A percentile compares a stretch with the other conserved stretches of the same genome.
phyloP scores from a whole-genome alignment of 176 grass and related monocot genomes.

The Oryza brachyantha region DNA sequence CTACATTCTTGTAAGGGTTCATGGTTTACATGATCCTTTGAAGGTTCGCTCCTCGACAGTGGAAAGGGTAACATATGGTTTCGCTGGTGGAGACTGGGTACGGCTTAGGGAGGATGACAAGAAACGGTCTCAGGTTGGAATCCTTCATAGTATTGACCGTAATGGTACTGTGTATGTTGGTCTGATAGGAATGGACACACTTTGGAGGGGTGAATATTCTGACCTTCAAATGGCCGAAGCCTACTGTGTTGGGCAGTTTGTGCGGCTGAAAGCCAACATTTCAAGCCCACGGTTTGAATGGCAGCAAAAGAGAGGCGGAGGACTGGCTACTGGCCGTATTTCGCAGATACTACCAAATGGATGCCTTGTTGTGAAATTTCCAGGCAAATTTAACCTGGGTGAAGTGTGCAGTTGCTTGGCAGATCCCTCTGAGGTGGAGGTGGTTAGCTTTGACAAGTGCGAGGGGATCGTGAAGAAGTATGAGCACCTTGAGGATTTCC shows the following conservation, averaged over 20 bases:
- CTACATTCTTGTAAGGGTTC: slow-evolving; percentile 79
- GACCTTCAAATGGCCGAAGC: slow-evolving; percentile 87
- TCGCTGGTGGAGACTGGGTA: slow-evolving; percentile 79
- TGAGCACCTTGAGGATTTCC: slow-evolving; percentile 88
- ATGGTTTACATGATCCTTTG: slow-evolving; percentile 65
- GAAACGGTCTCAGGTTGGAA: slow-evolving; percentile 65
- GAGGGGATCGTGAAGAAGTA: slow-evolving; percentile 92
- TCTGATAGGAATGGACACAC: slow-evolving; percentile 76
- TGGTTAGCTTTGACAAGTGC: slow-evolving; percentile 73
- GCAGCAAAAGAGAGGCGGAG: slow-evolving; percentile 61
- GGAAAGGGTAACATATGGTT: slow-evolving; percentile 80
- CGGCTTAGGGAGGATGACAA: slow-evolving; percentile 67
- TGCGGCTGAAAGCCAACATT: slow-evolving; percentile 56
- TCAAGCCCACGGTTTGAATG: slow-evolving; percentile 71
- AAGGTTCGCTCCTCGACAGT: slow-evolving; percentile 56
- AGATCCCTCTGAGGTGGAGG: slow-evolving; percentile 84
- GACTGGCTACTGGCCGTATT: slow-evolving; percentile 62
- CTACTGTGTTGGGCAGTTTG: slow-evolving; percentile 81
- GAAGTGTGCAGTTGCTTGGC: slow-evolving; percentile 58
- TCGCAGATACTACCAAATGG: slow-evolving; percentile 73
- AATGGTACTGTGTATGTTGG: slow-evolving; percentile 57
- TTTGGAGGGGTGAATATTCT: slow-evolving; percentile 71
- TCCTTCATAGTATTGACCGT: slow-evolving; percentile 81
- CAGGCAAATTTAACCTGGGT: slow-evolving; percentile 68
- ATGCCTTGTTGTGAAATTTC: slow-evolving; percentile 78